A percentile compares a stretch with the other conserved stretches of the same genome.
phyloP scores from a whole-genome alignment of 148 eudicot species.

The Chenopodium album region DNA sequence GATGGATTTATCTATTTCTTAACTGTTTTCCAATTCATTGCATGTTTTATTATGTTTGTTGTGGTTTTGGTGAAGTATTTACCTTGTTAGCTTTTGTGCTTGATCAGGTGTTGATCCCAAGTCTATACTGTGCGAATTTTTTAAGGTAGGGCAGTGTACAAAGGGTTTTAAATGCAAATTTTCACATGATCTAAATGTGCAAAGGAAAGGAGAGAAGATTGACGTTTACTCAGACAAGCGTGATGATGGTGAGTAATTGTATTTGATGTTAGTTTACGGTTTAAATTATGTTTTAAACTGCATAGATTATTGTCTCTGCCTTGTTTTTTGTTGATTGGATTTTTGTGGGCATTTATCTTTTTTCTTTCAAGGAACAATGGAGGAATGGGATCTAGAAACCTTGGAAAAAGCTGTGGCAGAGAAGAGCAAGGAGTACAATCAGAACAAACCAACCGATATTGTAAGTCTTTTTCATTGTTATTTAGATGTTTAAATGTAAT shows the following conservation, averaged over 20 bases:
- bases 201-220: slow-evolving; percentile 89
- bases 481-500: background rate
- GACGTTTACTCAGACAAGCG: slow-evolving; percentile 75
- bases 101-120: slow-evolving; percentile 93
- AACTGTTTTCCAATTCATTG: background rate
- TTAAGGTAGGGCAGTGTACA: slow-evolving; percentile 86
- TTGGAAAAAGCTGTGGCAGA: slow-evolving; percentile 76
- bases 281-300: background rate
- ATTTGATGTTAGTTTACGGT: background rate
- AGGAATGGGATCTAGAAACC: slow-evolving; percentile 84
- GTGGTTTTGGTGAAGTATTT: slow-evolving; percentile 12
- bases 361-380: slow-evolving; percentile 51
- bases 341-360: background rate
- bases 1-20: background rate
- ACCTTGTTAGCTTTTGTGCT: slow-evolving; percentile 23
- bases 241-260: slow-evolving; percentile 45
- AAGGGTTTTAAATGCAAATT: slow-evolving; percentile 96
- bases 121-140: slow-evolving; percentile 82
- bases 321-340: background rate
- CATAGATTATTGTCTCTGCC: background rate
- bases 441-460: slow-evolving; percentile 84
- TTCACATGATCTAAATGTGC: slow-evolving; percentile 80
- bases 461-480: slow-evolving; percentile 36
- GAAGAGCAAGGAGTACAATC: slow-evolving; percentile 74
- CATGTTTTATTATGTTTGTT: background rate